These are phyloP conservation scores for Aspergillus homomorphus DNA, from an alignment of 495 filamentous ascomycete species.

Conservation along the genomic window DNA sequence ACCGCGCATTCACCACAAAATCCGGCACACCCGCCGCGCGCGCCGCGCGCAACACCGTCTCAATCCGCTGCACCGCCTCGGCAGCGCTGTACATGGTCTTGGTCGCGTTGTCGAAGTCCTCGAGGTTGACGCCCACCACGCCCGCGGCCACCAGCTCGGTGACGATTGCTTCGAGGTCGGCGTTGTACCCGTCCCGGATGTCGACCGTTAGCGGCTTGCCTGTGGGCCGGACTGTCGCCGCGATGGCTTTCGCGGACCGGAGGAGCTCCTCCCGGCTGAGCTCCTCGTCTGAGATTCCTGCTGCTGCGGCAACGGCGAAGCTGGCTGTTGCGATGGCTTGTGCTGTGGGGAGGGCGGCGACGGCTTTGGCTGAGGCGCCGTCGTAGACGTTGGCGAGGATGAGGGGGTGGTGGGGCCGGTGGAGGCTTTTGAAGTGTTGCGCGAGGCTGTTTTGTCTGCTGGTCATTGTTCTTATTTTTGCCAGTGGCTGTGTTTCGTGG, in stretches of 20 bases:
- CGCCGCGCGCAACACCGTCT: slow-evolving; percentile 30
- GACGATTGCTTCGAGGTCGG: slow-evolving; percentile 37
- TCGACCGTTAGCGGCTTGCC: slow-evolving; percentile 46
- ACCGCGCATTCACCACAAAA: slow-evolving; percentile 50
- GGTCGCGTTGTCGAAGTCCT: slow-evolving; percentile 40
- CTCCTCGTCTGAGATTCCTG: slow-evolving; percentile 39
- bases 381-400: slow-evolving; percentile 54
- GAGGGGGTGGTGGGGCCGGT: slow-evolving; percentile 45
- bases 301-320: slow-evolving; percentile 44
- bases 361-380: slow-evolving; percentile 38
- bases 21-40: slow-evolving; percentile 40
- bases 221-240: slow-evolving; percentile 46
- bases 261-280: slow-evolving; percentile 50
- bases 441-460: slow-evolving; percentile 16
- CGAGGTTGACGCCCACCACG: slow-evolving; percentile 50
- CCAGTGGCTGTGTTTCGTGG: no score
- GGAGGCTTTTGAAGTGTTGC: slow-evolving; percentile 34
- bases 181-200: slow-evolving; percentile 50
- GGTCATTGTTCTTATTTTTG: no score
- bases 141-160: slow-evolving; percentile 37
- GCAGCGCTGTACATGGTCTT: slow-evolving; percentile 29
- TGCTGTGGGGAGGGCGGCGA: slow-evolving; percentile 38
- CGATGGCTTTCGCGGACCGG: slow-evolving; percentile 77
- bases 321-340: slow-evolving; percentile 53
- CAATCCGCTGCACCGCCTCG: slow-evolving; percentile 39